Evolutionary conservation across 306 rosid species (phyloP).

Genomic region (Hylodesmum podocarpum): DNA sequence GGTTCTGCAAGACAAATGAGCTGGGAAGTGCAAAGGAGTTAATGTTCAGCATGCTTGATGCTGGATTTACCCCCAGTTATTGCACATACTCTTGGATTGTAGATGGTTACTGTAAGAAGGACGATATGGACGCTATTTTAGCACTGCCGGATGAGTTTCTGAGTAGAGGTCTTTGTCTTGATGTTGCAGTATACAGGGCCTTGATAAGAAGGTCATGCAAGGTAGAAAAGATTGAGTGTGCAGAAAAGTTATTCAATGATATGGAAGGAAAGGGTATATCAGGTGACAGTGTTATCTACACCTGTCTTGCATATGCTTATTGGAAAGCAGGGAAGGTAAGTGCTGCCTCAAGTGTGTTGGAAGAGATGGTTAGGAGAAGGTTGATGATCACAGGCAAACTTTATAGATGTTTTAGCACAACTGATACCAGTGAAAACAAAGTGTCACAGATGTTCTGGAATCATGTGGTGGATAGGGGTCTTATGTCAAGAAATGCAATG

Average conservation of each 20-base stretch:
- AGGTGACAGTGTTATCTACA: constrained; percentile 66
- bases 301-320: constrained; percentile 71
- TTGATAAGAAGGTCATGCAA: constrained; percentile 79
- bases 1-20: constrained; percentile 64
- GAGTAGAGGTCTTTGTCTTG: constrained; percentile 55
- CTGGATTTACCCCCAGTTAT: constrained; percentile 67
- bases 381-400: constrained; percentile 67
- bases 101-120: constrained; percentile 63
- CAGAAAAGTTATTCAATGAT: constrained; percentile 52
- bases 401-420: constrained; percentile 54
- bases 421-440: constrained; percentile 43
- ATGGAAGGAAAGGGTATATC: constrained; percentile 62
- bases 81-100: constrained; percentile 76
- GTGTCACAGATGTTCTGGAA: constrained; percentile 67
- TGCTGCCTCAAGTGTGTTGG: constrained; percentile 48
- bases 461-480: constrained; percentile 60
- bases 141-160: constrained; percentile 62
- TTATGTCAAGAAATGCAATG: constrained; percentile 62
- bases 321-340: constrained; percentile 63
- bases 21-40: constrained; percentile 62
- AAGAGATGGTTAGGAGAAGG: constrained; percentile 68
- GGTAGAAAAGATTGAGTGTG: constrained; percentile 53
- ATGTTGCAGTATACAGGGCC: constrained; percentile 75
- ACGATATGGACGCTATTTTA: constrained; percentile 55
- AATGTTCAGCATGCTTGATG: constrained; percentile 66